Evolutionary conservation across 1,139 yeast species (phyloP).

Genomic region (Arxiozyma slooffiae): DNA sequence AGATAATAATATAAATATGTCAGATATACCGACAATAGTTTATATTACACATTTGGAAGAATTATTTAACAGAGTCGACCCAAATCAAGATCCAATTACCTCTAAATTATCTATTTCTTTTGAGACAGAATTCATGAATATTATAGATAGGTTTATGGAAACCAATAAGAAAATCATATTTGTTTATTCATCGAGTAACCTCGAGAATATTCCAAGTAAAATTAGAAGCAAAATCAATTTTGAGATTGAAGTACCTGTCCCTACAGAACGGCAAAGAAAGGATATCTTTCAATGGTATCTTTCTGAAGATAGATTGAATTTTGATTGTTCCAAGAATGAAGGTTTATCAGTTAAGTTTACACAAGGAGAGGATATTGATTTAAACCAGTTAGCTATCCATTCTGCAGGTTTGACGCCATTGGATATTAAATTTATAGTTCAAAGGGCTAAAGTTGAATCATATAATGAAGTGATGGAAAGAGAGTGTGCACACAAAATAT

Average conservation of each 20-base stretch:
- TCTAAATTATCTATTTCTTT: conserved; percentile 38
- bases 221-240: conserved; percentile 65
- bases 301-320: conserved; percentile 27
- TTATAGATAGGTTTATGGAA: conserved; percentile 48
- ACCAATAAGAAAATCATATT: conserved; percentile 39
- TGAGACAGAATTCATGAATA: conserved; percentile 48
- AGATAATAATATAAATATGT: conserved; percentile 44
- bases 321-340: background rate
- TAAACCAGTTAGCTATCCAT: conserved; percentile 59
- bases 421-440: conserved; percentile 65
- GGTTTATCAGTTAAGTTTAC: conserved; percentile 11
- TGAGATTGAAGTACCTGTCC: conserved; percentile 68
- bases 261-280: conserved; percentile 63
- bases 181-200: conserved; percentile 61
- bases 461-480: conserved; percentile 25
- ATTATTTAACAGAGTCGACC: conserved; percentile 60
- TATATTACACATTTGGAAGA: conserved; percentile 67
- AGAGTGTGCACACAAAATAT: conserved; percentile 13
- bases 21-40: conserved; percentile 35
- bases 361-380: conserved; percentile 45
- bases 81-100: conserved; percentile 41
- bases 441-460: conserved; percentile 53
- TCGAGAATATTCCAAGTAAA: conserved; percentile 58
- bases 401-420: conserved; percentile 90
- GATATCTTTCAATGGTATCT: conserved; percentile 45